Evolutionary conservation across 1,139 yeast species (phyloP).

Genomic region (Taphrina confusa): DNA sequence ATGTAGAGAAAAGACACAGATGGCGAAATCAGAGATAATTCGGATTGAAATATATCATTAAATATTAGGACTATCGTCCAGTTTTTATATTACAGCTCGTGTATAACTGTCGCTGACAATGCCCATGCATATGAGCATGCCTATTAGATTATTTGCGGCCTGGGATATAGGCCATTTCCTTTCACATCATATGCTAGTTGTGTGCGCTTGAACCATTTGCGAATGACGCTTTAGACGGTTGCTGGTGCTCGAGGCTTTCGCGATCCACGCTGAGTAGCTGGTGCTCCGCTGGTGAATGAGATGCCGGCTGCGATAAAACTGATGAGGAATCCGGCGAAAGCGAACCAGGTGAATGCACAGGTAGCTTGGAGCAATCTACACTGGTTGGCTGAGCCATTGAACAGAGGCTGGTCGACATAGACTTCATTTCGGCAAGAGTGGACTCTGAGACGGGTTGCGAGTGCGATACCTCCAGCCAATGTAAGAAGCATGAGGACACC

Average conservation of each 20-base stretch:
- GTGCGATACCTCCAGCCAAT: slow-evolving; percentile 89
- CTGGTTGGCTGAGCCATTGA: slow-evolving; percentile 75
- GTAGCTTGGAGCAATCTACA: slow-evolving; percentile 96
- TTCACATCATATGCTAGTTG: slow-evolving; percentile 7
- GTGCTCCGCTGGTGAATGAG: slow-evolving; percentile 55
- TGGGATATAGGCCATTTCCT: background rate
- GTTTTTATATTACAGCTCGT: slow-evolving; percentile 18
- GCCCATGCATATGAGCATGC: slow-evolving; percentile 2
- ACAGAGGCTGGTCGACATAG: slow-evolving; percentile 69
- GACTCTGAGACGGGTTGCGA: slow-evolving; percentile 82
- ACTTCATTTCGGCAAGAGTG: slow-evolving; percentile 76
- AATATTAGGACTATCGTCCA: slow-evolving; percentile 1
- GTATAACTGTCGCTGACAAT: background rate
- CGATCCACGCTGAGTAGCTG: slow-evolving; percentile 33
- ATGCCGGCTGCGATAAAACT: slow-evolving; percentile 56
- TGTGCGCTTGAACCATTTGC: background rate
- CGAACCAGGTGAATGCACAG: slow-evolving; percentile 84
- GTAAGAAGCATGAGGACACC: slow-evolving; percentile 87
- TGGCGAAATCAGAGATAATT: too few species aligned
- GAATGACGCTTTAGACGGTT: slow-evolving; percentile 19
- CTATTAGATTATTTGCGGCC: background rate
- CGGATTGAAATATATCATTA: too few species aligned
- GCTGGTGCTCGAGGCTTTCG: slow-evolving; percentile 33
- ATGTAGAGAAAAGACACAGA: too few species aligned
- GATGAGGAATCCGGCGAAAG: slow-evolving; percentile 73